Conservation (phyloP, 2,329 filamentous ascomycete genomes). For the Plenodomus biglobosus region DNA sequence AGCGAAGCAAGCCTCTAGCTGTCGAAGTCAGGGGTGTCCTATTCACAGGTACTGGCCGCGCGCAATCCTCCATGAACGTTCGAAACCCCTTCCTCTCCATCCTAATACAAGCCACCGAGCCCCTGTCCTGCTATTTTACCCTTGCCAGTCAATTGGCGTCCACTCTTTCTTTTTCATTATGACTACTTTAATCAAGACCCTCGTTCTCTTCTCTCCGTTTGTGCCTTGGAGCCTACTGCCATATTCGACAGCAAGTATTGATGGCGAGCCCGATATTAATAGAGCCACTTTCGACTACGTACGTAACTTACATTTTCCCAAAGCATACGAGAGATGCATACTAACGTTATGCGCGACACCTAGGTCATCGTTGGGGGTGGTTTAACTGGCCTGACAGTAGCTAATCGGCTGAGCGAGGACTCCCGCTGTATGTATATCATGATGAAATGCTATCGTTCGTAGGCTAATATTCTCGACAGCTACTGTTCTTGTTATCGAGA, state of each 20-base stretch:
- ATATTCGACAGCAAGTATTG: slow-evolving; percentile 1
- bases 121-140: background rate
- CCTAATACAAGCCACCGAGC: background rate
- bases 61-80: slow-evolving; percentile 5
- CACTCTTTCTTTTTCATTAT: slow-evolving; percentile 8
- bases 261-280: slow-evolving; percentile 14
- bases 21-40: slow-evolving; percentile 4
- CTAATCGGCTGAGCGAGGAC: slow-evolving; percentile 36
- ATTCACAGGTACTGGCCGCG: background rate
- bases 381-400: slow-evolving; percentile 33
- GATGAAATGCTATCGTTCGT: background rate
- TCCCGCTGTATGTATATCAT: slow-evolving; percentile 13
- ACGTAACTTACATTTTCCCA: background rate
- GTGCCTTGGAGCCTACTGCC: slow-evolving; percentile 11
- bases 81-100: background rate
- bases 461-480: slow-evolving; percentile 14
- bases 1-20: background rate
- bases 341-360: background rate
- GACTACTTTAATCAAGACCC: slow-evolving; percentile 10
- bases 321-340: background rate
- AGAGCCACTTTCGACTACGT: slow-evolving; percentile 32
- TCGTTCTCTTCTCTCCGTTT: slow-evolving; percentile 19
- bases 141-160: slow-evolving; percentile 3
- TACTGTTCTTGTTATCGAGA: slow-evolving; percentile 33
- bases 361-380: slow-evolving; percentile 35